Percentiles rank a stretch among this genome's conserved stretches.
Conservation (phyloP, 208 protist species). For the Trypanosoma rangeli region DNA sequence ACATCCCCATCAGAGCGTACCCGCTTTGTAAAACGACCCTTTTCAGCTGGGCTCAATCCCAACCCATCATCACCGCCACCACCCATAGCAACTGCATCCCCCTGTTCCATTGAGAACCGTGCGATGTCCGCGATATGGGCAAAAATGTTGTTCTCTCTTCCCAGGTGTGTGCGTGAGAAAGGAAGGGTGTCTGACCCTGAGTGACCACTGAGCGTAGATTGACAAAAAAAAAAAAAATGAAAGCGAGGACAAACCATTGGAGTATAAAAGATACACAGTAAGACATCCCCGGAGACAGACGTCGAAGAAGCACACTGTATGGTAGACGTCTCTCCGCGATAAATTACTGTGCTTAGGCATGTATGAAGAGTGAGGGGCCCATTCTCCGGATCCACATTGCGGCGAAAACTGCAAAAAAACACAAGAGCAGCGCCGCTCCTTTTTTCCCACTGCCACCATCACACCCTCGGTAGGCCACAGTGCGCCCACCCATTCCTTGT, state of each 20-base stretch:
- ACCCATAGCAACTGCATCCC: background rate
- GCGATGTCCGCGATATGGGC: background rate
- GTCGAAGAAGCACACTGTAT: too few species aligned
- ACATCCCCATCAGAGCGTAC: constrained; percentile 17
- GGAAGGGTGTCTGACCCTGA: background rate
- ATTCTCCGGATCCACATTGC: background rate
- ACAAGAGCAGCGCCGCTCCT: too few species aligned
- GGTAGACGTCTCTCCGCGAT: background rate
- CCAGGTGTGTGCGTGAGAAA: background rate
- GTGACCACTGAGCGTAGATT: background rate
- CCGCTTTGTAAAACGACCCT: background rate
- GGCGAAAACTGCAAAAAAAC: too few species aligned
- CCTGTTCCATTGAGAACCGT: background rate
- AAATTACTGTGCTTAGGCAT: background rate
- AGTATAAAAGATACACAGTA: background rate
- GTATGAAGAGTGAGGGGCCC: background rate
- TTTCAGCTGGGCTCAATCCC: background rate
- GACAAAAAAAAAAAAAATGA: background rate
- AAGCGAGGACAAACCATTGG: background rate
- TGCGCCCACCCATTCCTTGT: too few species aligned
- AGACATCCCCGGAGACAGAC: too few species aligned
- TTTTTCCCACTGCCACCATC: too few species aligned
- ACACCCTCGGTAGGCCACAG: too few species aligned
- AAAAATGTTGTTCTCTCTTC: background rate
- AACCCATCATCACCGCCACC: too few species aligned